phyloP scores from a whole-genome alignment of 805 yeast genomes.

The Saccharomycopsis fibuligera region DNA sequence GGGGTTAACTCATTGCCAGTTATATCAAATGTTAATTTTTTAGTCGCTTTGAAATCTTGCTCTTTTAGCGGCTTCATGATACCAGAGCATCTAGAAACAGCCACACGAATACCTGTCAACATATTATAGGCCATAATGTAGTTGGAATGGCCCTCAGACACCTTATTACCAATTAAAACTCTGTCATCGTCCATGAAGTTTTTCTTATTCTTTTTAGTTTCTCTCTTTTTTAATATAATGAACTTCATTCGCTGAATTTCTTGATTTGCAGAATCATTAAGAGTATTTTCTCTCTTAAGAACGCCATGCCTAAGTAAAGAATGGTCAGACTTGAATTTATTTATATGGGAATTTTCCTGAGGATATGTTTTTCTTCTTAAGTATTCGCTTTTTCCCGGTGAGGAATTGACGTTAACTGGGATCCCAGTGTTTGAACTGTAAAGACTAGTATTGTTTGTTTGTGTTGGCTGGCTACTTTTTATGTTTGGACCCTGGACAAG shows the following conservation, averaged over 20 bases:
- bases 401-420: too few relatives aligned
- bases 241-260: conserved; percentile 21
- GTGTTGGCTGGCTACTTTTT: too few relatives aligned
- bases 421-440: too few relatives aligned
- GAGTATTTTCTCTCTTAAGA: not conserved
- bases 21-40: conserved; percentile 80
- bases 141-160: conserved; percentile 89
- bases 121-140: conserved; percentile 93
- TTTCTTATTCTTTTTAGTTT: conserved; percentile 15
- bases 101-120: conserved; percentile 94
- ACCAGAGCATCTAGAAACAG: conserved; percentile 89
- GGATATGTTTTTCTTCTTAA: conserved; percentile 4
- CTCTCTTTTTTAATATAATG: conserved; percentile 14
- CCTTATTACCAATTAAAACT: conserved; percentile 34
- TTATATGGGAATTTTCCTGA: not conserved
- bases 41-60: conserved; percentile 62
- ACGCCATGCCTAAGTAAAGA: not conserved
- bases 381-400: not conserved
- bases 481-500: too few relatives aligned
- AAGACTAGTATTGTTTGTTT: too few relatives aligned
- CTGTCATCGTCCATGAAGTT: conserved; percentile 8
- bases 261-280: conserved; percentile 17
- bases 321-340: not conserved
- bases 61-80: conserved; percentile 66
- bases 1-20: conserved; percentile 88